Evolutionary conservation across 495 filamentous ascomycete species (phyloP).

Genomic region (Daldinia decipiens): DNA sequence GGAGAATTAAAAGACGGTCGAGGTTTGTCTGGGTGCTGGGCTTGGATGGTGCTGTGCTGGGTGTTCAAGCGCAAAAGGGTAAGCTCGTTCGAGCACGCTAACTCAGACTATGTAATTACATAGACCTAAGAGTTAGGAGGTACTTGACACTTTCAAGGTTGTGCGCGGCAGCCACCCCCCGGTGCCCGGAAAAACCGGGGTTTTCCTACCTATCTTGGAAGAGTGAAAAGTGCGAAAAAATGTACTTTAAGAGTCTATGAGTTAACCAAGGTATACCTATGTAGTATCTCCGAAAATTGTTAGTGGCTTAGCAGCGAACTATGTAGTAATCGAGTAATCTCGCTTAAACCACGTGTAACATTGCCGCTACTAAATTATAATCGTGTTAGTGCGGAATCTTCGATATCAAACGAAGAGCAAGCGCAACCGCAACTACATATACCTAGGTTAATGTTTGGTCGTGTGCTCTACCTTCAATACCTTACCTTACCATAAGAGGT

Average conservation of each 20-base stretch:
- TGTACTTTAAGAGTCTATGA: too few relatives aligned
- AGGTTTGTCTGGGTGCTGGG: conserved; percentile 12
- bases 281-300: conserved; percentile 25
- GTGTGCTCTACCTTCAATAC: neutral
- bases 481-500: too few relatives aligned
- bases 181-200: conserved; percentile 31
- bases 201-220: conserved; percentile 12
- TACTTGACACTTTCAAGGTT: conserved; percentile 19
- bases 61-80: neutral
- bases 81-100: conserved; percentile 26
- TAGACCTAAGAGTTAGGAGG: conserved; percentile 9
- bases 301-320: conserved; percentile 27
- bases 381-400: conserved; percentile 19
- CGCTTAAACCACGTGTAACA: conserved; percentile 8
- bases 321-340: neutral
- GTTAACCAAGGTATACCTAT: neutral
- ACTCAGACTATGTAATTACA: conserved; percentile 1
- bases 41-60: neutral
- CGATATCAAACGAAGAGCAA: conserved; percentile 5
- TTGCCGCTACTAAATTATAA: conserved; percentile 6
- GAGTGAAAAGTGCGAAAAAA: neutral
- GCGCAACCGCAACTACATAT: too few relatives aligned
- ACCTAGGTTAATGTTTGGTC: neutral
- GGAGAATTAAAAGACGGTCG: conserved; percentile 8
- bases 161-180: conserved; percentile 22